A percentile compares a stretch with the other conserved stretches of the same genome.
These are phyloP conservation scores for Ensete ventricosum DNA, from an alignment of 176 grass and related monocot genomes.

Conservation along the genomic window DNA sequence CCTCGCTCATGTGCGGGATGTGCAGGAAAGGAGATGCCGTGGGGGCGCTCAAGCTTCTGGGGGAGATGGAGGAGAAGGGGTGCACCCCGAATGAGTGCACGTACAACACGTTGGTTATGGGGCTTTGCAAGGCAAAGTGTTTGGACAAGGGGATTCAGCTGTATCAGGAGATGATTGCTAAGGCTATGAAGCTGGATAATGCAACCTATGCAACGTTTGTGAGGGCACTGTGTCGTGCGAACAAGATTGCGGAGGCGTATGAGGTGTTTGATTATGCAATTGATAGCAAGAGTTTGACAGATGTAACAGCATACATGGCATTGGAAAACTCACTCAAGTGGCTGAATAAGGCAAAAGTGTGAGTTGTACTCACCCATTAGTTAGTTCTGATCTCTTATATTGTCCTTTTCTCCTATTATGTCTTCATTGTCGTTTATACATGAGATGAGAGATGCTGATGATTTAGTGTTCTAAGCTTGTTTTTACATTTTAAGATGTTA, in stretches of 20 bases:
- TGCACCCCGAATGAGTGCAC: conserved; percentile 60
- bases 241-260: conserved; percentile 42
- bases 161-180: conserved; percentile 40
- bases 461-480: neutral
- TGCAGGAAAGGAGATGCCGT: conserved; percentile 66
- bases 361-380: neutral
- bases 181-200: conserved; percentile 60
- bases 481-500: neutral
- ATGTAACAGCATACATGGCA: conserved; percentile 44
- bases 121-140: conserved; percentile 75
- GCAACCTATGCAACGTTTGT: conserved; percentile 57
- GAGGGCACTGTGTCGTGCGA: conserved; percentile 45
- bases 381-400: neutral
- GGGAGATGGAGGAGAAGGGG: conserved; percentile 62
- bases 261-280: conserved; percentile 70
- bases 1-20: conserved; percentile 78
- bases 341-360: conserved; percentile 41
- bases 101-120: conserved; percentile 79
- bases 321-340: conserved; percentile 69
- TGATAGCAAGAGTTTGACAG: conserved; percentile 52
- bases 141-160: conserved; percentile 53
- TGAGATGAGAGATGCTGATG: neutral
- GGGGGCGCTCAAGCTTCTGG: conserved; percentile 32
- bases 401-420: neutral
- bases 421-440: neutral